Percentiles rank a stretch among this genome's conserved stretches.
These are phyloP conservation scores for Neoboletus magnificus DNA, from an alignment of 768 basidiomycete species.

Conservation along the genomic window DNA sequence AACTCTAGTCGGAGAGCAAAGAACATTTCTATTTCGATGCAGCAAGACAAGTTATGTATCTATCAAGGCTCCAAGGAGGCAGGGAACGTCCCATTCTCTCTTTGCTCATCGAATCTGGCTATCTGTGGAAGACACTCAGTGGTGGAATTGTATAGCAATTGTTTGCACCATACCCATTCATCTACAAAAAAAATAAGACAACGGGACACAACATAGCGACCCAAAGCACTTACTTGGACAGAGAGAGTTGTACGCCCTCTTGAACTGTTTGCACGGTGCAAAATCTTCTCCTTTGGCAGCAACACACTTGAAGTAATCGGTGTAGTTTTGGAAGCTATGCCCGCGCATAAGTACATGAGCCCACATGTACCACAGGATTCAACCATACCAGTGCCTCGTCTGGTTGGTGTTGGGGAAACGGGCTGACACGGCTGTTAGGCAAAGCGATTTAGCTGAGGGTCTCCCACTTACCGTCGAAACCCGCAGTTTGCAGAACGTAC, in stretches of 20 bases:
- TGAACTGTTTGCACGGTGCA: slow-evolving; percentile 99
- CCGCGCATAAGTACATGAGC: not conserved
- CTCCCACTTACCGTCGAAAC: slow-evolving; percentile 73
- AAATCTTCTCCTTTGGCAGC: slow-evolving; percentile 97
- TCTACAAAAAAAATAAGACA: slow-evolving; percentile 45
- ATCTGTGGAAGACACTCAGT: slow-evolving; percentile 45
- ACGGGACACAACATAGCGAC: not conserved
- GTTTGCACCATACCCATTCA: slow-evolving; percentile 71
- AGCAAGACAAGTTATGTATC: slow-evolving; percentile 1
- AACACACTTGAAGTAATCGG: slow-evolving; percentile 98
- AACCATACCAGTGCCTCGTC: slow-evolving; percentile 87
- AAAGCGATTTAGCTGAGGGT: not conserved
- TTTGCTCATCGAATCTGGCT: slow-evolving; percentile 89
- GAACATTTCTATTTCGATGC: slow-evolving; percentile 1
- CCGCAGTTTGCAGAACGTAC: slow-evolving; percentile 90
- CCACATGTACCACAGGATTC: not conserved
- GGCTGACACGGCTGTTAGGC: slow-evolving; percentile 43
- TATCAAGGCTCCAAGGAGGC: slow-evolving; percentile 79
- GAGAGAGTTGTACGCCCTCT: slow-evolving; percentile 90
- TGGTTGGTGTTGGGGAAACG: slow-evolving; percentile 92
- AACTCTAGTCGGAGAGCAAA: too few species aligned
- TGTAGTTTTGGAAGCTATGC: slow-evolving; percentile 90
- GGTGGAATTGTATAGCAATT: not conserved
- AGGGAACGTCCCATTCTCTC: slow-evolving; percentile 90
- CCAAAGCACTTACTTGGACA: slow-evolving; percentile 81